Evolutionary conservation across 176 grass and related monocot genomes (phyloP), one percentile per base, ranked within the genome.

Genomic region (Eragrostis curvula): DNA sequence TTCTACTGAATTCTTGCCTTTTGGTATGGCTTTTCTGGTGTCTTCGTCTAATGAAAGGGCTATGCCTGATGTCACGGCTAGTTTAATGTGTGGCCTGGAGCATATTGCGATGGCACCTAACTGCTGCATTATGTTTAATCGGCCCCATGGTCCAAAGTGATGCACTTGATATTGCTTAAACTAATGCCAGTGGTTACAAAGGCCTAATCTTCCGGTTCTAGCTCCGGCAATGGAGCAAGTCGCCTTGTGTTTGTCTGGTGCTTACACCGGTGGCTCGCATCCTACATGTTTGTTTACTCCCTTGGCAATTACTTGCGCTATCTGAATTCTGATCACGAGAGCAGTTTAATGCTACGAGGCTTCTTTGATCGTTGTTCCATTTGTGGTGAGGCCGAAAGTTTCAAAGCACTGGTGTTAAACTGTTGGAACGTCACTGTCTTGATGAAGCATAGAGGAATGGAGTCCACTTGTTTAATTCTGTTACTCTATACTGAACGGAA

Each of bases 31-130:
- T 83, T 87, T 87, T 61, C 52, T 69, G 71, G 27, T 75, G 85
- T 66, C 70, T 60, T 25, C 49, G 45, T 78, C 79, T 59, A 43
- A 83, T 40, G 74, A 83, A 79, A 86, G 73, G 74, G n/a, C 67
- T 86, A 50, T 86, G n/a, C 79, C 59, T 85, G 73, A 67, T 90
- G 73, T 82, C 83, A 72, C 75, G 78, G 58, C 50, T 80, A 83
- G 66, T 79, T 90, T 74, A 79, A 9, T 79, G 5, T 48, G 73
- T 86, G 78, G 66, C 1, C 82, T 42, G 65, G 77, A 70, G 46
- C 73, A 32, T 70, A 57, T 25, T 73, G 60, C 69, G 59, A 36
- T 59, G 58, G 30, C 24, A 74, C 79, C 84, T 55, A 83, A 83
- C 68, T 74, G 74, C 60, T 44, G 68, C 76, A 57, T 82, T 83